Base-by-base conservation (phyloP, 495 filamentous ascomycete genomes). In the Tetracladium marchalianum region DNA sequence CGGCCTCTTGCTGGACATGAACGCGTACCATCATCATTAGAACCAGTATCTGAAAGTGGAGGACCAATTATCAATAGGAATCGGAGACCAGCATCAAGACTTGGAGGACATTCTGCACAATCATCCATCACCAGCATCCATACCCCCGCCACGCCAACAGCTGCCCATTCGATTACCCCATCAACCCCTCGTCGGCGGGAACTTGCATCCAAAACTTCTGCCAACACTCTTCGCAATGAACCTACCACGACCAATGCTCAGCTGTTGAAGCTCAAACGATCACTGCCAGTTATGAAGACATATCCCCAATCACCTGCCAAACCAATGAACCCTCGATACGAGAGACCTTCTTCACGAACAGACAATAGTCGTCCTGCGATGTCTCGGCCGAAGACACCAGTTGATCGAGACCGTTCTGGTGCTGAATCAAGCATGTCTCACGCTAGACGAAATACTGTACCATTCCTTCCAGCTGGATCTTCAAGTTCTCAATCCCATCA, bases 31-130 rank as follows among this genome's bases (percentile, higher is more conserved):
- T 83, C 87, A n/a, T 82, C 79, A 1, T 72, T 98, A 9, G 92
- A 95, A 51, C 90, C 90, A 27, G 89, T 97, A 1, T 95, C 86
- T 34, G 93, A 97, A 64, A 85, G 81, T 46, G 90, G 89, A 46
- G 87, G 80, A 19, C 79, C 84, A 24, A 72, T 84, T 49, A 69
- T 68, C 15, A 66, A 66, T 38, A 54, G 62, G 12, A 57, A 64
- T 33, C 65, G 77, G 27, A 71, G 80, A 50, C 73, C 82, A 27
- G 73, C 77, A 44, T 85, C 82, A 5, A 76, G 80, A 44, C 64
- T 84, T 22, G 76, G 60, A 52, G 50, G 72, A n/a, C 77, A 86
- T 62, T 71, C 77, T 22, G 66, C 78, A 27, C 76, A 86, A 46
- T 78, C 81, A 43, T 84, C 83, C 51, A 54, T 70, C 17, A 57